Percentiles rank a stretch among this genome's conserved stretches.
phyloP scores from a whole-genome alignment of 495 filamentous ascomycete species.

The Aspergillus funiculosus region DNA sequence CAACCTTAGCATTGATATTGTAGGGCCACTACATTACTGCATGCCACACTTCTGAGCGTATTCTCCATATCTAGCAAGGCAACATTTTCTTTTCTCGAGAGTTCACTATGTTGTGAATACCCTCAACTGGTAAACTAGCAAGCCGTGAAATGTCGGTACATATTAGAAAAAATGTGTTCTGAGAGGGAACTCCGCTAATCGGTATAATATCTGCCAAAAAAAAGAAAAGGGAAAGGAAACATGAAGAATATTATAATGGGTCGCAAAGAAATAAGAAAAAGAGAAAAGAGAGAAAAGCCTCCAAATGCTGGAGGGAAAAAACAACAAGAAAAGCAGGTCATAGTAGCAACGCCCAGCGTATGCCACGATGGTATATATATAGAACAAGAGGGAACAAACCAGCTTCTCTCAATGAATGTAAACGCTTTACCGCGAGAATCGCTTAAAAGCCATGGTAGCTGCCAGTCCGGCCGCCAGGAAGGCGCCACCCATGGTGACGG shows the following conservation, averaged over 20 bases:
- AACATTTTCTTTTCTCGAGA: too few species aligned
- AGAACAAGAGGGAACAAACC: conserved; percentile 10
- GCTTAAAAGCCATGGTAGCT: conserved; percentile 39
- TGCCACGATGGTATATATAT: conserved; percentile 10
- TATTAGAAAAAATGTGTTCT: not conserved
- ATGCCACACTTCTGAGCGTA: too few species aligned
- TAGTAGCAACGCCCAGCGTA: conserved; percentile 17
- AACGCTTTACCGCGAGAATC: conserved; percentile 32
- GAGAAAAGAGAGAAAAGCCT: not conserved
- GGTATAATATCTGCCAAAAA: conserved; percentile 1
- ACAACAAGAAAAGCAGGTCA: not conserved
- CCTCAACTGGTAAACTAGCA: too few species aligned
- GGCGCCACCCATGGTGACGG: conserved; percentile 45
- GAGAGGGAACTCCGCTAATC: not conserved
- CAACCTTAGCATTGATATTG: too few species aligned
- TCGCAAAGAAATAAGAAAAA: not conserved
- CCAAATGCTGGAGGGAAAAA: not conserved
- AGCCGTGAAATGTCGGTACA: too few species aligned
- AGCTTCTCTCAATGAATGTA: not conserved
- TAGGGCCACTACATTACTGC: too few species aligned
- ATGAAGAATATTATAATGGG: not conserved
- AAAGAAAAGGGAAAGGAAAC: conserved; percentile 11
- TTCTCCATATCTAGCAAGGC: too few species aligned
- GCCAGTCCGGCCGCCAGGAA: conserved; percentile 37
- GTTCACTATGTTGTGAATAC: too few species aligned